phyloP scores from a whole-genome alignment of 1,284 basidiomycete species.

The Sporisorium iseilematis-ciliati region DNA sequence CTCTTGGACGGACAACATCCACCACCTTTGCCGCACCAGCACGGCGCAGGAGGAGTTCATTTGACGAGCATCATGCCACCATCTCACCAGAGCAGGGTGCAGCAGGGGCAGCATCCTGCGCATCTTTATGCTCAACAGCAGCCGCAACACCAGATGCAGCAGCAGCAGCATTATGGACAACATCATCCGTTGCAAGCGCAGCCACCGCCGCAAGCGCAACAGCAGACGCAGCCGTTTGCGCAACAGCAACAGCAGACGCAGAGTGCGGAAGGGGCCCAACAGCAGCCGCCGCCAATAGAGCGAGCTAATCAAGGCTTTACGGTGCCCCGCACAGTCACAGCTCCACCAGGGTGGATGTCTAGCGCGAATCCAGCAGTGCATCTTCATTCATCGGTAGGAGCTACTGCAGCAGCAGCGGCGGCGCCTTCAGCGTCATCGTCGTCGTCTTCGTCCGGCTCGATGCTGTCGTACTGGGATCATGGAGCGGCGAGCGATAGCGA shows the following conservation, averaged over 20 bases:
- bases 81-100: constrained; percentile 14
- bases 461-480: constrained; percentile 37
- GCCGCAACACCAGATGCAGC: constrained; percentile 11
- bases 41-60: not conserved
- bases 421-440: constrained; percentile 14
- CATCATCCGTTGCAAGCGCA: constrained; percentile 7
- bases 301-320: constrained; percentile 18
- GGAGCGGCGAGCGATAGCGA: constrained; percentile 27
- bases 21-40: constrained; percentile 1
- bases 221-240: not conserved
- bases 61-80: constrained; percentile 22
- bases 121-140: constrained; percentile 9
- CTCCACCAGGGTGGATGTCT: constrained; percentile 28
- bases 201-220: constrained; percentile 3
- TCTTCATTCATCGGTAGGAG: constrained; percentile 1
- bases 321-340: constrained; percentile 23
- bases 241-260: constrained; percentile 5
- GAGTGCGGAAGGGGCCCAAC: not conserved
- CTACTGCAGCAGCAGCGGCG: not conserved
- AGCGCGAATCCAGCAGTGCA: constrained; percentile 10
- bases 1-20: not conserved
- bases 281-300: not conserved
- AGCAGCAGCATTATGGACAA: not conserved
- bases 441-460: constrained; percentile 30
- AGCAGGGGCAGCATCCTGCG: constrained; percentile 12